Evolutionary conservation across 345 rosid genomes (phyloP), one percentile per base, ranked within the genome.

Genomic region (Turritis glabra): DNA sequence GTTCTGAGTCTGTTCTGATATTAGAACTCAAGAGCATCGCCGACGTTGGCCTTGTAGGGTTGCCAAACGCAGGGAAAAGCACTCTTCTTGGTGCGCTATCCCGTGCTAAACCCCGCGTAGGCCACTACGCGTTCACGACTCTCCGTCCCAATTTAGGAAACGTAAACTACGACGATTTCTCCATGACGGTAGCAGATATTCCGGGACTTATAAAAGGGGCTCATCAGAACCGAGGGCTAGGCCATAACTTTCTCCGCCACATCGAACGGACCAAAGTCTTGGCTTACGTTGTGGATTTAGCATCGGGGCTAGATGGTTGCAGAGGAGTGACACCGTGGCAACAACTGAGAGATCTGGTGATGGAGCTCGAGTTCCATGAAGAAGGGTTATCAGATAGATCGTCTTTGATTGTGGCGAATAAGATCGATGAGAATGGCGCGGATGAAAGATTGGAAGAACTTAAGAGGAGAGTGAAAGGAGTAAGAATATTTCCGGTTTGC

Each of bases 61-160:
- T 94, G 93, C 97, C 98, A 61, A 94, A 89, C 72, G 97, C 96
- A 5, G 97, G 97, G 50, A 94, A 94, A 81, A 94, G 97, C 53
- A 94, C 96, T 40, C 96, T 94, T 65, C 82, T 94, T 14, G 97
- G 96, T 48, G 95, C 96, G 12, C 21, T 94, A 35, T 94, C 97
- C 0, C 84, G 92, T 51, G 97, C 97, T 37, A 91, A 85, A 75
- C 97, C 98, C 3, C 66, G 85, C 0, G 90, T 91, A 41, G 97
- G 97, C 38, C 89, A 90, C 70, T 88, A 91, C 21, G 93, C 97
- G 50, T 94, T 90, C 84, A 94, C 98, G 13, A 94, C 96, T 10
- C 84, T 91, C 0, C 81, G 97, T 57, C 98, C 98, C 1, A 94
- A 90, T 74, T 71, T 94, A 75, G 98, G 98, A 46, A 94, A 90